These are phyloP conservation scores for Zangia roseola DNA, from an alignment of 768 basidiomycete genomes.

Conservation along the genomic window DNA sequence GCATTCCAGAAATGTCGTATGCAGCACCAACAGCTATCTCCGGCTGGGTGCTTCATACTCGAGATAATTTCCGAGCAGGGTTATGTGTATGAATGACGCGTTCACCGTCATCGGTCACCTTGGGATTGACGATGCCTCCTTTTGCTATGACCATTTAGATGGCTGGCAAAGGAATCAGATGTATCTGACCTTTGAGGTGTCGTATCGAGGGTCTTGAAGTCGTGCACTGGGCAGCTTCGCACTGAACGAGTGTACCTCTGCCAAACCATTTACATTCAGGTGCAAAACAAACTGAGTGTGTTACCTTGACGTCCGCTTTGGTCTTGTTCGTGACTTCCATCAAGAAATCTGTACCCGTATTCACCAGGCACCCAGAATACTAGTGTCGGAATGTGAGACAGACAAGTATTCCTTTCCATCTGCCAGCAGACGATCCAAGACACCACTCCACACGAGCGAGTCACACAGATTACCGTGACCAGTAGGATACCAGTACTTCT, in stretches of 20 bases:
- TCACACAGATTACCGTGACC: slow-evolving; percentile 98
- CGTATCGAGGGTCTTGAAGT: slow-evolving; percentile 94
- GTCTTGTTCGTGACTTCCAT: slow-evolving; percentile 98
- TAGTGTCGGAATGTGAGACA: slow-evolving; percentile 97
- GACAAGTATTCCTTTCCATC: slow-evolving; percentile 98
- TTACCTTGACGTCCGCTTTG: slow-evolving; percentile 71
- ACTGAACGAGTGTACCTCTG: slow-evolving; percentile 88
- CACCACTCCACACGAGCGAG: slow-evolving; percentile 85
- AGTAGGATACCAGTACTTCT: slow-evolving; percentile 94
- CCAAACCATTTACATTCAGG: background rate
- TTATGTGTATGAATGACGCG: slow-evolving; percentile 66
- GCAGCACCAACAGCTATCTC: slow-evolving; percentile 91
- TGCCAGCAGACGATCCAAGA: slow-evolving; percentile 83
- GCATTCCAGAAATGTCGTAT: slow-evolving; percentile 92
- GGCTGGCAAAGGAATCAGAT: slow-evolving; percentile 41
- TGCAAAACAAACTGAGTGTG: background rate
- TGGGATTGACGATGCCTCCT: slow-evolving; percentile 85
- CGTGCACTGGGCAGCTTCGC: slow-evolving; percentile 61
- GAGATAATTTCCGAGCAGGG: slow-evolving; percentile 6
- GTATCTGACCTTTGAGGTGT: slow-evolving; percentile 66
- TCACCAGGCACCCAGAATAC: slow-evolving; percentile 90
- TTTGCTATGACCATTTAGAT: slow-evolving; percentile 88
- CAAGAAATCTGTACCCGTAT: slow-evolving; percentile 78
- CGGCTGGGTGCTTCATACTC: slow-evolving; percentile 41
- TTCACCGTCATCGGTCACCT: slow-evolving; percentile 82